phyloP scores from a whole-genome alignment of 257 asterid genomes.

The Forsythia suspensa region DNA sequence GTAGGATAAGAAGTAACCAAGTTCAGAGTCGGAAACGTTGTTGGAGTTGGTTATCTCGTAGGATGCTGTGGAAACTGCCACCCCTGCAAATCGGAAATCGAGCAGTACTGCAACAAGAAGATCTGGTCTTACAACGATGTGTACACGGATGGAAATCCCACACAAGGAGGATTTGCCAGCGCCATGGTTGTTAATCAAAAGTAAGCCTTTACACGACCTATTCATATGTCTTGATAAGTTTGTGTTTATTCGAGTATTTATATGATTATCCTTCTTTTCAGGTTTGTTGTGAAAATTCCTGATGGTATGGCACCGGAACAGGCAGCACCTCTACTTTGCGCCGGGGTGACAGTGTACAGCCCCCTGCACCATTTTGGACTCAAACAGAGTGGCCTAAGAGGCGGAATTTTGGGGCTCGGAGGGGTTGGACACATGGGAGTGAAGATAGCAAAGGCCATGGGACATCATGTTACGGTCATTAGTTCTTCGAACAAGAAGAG shows the following conservation, averaged over 20 bases:
- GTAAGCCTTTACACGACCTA: slow-evolving; percentile 35
- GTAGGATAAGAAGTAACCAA: slow-evolving; percentile 75
- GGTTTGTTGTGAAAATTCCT: slow-evolving; percentile 90
- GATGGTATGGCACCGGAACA: slow-evolving; percentile 89
- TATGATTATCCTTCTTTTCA: slow-evolving; percentile 11
- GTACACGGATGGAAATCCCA: slow-evolving; percentile 78
- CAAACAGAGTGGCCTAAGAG: slow-evolving; percentile 67
- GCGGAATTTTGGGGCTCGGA: slow-evolving; percentile 85
- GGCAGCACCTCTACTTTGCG: slow-evolving; percentile 92
- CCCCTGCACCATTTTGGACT: slow-evolving; percentile 82
- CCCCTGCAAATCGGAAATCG: slow-evolving; percentile 70
- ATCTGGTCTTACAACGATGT: slow-evolving; percentile 95
- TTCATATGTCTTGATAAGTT: not conserved
- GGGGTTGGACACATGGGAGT: slow-evolving; percentile 99
- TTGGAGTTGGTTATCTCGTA: slow-evolving; percentile 81
- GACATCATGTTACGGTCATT: slow-evolving; percentile 82
- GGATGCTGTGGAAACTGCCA: slow-evolving; percentile 78
- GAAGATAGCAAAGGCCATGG: slow-evolving; percentile 88
- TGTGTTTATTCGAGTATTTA: not conserved
- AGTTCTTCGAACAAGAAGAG: slow-evolving; percentile 84
- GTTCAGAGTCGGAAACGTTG: slow-evolving; percentile 68
- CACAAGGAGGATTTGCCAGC: slow-evolving; percentile 87
- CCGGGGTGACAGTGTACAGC: slow-evolving; percentile 89
- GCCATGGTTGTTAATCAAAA: slow-evolving; percentile 85
- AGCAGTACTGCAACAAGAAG: slow-evolving; percentile 93